phyloP scores from a whole-genome alignment of 2,329 filamentous ascomycete species.

The Fusarium pininemorale region DNA sequence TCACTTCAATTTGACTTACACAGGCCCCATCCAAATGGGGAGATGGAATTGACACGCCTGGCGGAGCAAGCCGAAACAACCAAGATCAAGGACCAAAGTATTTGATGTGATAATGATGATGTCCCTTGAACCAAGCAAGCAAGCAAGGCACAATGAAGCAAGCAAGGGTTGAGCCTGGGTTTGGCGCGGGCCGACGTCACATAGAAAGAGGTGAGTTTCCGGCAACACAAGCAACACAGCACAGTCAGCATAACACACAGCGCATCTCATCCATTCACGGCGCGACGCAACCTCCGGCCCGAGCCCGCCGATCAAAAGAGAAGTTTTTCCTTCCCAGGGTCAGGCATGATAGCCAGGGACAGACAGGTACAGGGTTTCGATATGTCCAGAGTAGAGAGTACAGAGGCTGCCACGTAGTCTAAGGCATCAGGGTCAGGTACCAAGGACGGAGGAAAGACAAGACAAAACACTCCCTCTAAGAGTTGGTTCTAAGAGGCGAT shows the following conservation, averaged over 20 bases:
- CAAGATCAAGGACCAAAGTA: background rate
- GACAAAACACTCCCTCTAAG: background rate
- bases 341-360: conserved; percentile 17
- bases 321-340: conserved; percentile 8
- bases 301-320: conserved; percentile 24
- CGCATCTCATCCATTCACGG: background rate
- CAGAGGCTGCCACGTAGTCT: conserved; percentile 20
- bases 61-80: conserved; percentile 20
- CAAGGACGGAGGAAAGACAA: conserved; percentile 1
- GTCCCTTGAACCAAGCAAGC: conserved; percentile 12
- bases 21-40: background rate
- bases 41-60: background rate
- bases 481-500: background rate
- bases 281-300: conserved; percentile 21
- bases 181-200: conserved; percentile 27
- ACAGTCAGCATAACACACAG: background rate
- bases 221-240: conserved; percentile 5
- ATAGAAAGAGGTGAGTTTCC: conserved; percentile 16
- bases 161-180: background rate
- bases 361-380: conserved; percentile 8
- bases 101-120: background rate
- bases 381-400: background rate
- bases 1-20: conserved; percentile 1
- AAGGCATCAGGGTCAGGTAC: background rate
- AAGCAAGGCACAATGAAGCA: background rate